Base-by-base conservation (phyloP, 805 yeast genomes). In the Spencermartinsiella europaea region DNA sequence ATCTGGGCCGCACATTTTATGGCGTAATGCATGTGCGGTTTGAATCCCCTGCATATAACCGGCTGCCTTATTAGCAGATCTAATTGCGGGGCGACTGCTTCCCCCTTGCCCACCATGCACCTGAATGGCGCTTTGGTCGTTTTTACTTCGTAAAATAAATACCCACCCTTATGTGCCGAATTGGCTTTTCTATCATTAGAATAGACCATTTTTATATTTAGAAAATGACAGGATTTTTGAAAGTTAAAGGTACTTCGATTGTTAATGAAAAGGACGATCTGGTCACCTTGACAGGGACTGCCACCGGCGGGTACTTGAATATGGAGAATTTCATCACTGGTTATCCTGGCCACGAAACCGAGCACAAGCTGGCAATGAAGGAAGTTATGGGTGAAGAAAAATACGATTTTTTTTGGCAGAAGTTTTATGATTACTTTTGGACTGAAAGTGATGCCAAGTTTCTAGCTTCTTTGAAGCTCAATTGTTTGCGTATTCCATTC, bases 341-440 rank as follows among this genome's bases (percentile, higher is more conserved):
- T 3, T 75, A 70, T 51, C 77, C 79, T 10, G 79, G 79, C 2
- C 76, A 72, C 52, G 80, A 75, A 54, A 67, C 75, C 17, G 78
- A 75, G 54, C 77, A 73, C 54, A 74, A 74, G 55, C 50, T 61
- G 40, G 73, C 72, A 1, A 47, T 75, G 45, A 53, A 58, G 49
- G 47, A 56, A 38, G 68, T 59, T 37, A 67, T 75, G 50, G 80
- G 80, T 37, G 53, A 68, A 45, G 76, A 74, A 47, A 75, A 75
- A 55, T 71, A 64, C 53, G 67, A 73, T 41, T 75, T 54, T 61
- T 75, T 74, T 63, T 75, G 74, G 51, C 75, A 74, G 45, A 73
- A 70, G 56, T 74, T 75, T 56, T 73, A 74, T 52, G 77, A 75
- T 48, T 75, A 75, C 58, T 75, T 73, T 60, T 75, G 77, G 76